phyloP scores from a whole-genome alignment of 208 protist genomes.

The Leptomonas pyrrhocoris region DNA sequence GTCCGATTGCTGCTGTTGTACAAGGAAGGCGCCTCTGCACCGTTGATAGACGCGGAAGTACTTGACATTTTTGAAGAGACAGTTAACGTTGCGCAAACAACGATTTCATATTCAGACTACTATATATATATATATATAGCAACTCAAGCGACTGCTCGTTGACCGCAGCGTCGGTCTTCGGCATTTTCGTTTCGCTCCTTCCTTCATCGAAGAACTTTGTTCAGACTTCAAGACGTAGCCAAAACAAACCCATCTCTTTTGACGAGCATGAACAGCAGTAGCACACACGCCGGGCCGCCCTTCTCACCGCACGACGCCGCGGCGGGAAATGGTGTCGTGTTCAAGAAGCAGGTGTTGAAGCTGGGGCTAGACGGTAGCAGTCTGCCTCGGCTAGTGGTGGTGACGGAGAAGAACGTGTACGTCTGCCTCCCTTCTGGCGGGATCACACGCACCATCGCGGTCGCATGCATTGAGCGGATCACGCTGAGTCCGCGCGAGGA shows the following conservation, averaged over 20 bases:
- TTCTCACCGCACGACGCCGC: slow-evolving; percentile 1
- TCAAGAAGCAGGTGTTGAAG: slow-evolving; percentile 44
- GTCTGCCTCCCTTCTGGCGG: slow-evolving; percentile 51
- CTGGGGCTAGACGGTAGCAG: slow-evolving; percentile 53
- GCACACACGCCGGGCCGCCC: not conserved
- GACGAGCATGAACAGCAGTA: not conserved
- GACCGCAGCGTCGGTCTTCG: no score
- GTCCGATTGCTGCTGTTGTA: no score
- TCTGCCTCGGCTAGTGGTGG: slow-evolving; percentile 39
- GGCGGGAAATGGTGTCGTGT: slow-evolving; percentile 5
- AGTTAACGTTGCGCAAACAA: no score
- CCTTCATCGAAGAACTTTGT: no score
- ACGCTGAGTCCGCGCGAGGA: slow-evolving; percentile 30
- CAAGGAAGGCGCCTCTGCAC: no score
- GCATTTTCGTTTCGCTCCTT: no score
- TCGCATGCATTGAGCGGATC: slow-evolving; percentile 35
- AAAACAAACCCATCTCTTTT: not conserved
- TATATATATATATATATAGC: no score
- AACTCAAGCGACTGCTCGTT: no score
- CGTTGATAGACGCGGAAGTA: no score
- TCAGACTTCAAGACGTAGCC: not conserved
- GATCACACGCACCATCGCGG: slow-evolving; percentile 48
- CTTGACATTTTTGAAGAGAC: no score
- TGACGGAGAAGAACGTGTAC: slow-evolving; percentile 41
- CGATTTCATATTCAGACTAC: no score